Conservation (phyloP, 331 rosid genomes). For the Arachis monticola region DNA sequence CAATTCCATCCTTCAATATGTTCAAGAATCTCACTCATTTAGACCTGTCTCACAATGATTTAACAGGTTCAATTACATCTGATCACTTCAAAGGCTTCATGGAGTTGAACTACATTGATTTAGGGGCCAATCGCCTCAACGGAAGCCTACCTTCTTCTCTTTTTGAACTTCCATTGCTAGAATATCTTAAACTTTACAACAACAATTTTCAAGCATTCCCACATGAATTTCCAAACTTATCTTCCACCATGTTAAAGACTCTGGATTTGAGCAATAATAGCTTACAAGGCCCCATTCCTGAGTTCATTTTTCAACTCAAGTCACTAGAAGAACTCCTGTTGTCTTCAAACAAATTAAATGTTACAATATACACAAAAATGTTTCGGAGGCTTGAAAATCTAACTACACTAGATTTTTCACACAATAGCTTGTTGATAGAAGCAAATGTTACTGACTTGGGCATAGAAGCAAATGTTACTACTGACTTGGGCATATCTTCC, state of each 20-base stretch:
- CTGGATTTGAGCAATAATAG: slow-evolving; percentile 47
- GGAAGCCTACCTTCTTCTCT: slow-evolving; percentile 24
- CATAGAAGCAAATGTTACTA: no score
- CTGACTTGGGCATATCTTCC: no score
- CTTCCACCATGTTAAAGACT: slow-evolving; percentile 28
- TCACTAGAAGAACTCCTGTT: slow-evolving; percentile 34
- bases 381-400: slow-evolving; percentile 32
- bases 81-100: slow-evolving; percentile 9
- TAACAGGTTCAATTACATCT: slow-evolving; percentile 17
- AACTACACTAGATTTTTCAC: slow-evolving; percentile 47
- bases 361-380: not conserved
- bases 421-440: slow-evolving; percentile 35
- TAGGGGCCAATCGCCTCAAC: slow-evolving; percentile 10
- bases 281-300: slow-evolving; percentile 47
- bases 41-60: slow-evolving; percentile 7
- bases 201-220: slow-evolving; percentile 43
- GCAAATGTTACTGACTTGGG: not conserved
- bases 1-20: slow-evolving; percentile 39
- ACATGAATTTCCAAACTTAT: not conserved
- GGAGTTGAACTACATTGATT: slow-evolving; percentile 19
- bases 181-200: slow-evolving; percentile 25
- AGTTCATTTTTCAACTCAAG: not conserved
- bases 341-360: slow-evolving; percentile 47
- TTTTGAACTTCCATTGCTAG: slow-evolving; percentile 28
- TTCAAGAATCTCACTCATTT: slow-evolving; percentile 16